Percentiles rank a stretch among this genome's conserved stretches.
Evolutionary conservation across 805 yeast species (phyloP).

Genomic region (Yamadazyma ubonensis): DNA sequence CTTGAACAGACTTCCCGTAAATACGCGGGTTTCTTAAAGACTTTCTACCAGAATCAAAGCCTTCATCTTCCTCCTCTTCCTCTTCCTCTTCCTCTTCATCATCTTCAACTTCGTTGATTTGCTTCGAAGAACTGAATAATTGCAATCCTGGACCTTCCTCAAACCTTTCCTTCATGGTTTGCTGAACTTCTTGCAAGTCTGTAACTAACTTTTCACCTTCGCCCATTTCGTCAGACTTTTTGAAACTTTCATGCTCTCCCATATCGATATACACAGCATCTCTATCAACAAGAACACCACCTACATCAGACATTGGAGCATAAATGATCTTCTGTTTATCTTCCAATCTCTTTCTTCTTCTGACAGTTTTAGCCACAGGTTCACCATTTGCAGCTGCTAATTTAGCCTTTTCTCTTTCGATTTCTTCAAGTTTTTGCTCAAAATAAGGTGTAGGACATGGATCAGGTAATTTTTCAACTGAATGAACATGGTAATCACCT

Average conservation of each 20-base stretch:
- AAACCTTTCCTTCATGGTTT: conserved; percentile 56
- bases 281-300: conserved; percentile 94
- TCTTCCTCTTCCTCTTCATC: conserved; percentile 41
- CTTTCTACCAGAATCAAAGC: conserved; percentile 55
- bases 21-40: conserved; percentile 60
- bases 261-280: conserved; percentile 96
- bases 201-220: conserved; percentile 87
- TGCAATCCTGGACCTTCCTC: conserved; percentile 69
- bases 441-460: conserved; percentile 98
- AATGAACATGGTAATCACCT: conserved; percentile 78
- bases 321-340: conserved; percentile 92
- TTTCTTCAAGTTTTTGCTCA: conserved; percentile 80
- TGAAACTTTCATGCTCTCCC: conserved; percentile 56
- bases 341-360: conserved; percentile 85
- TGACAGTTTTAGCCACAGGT: conserved; percentile 48
- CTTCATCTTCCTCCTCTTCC: conserved; percentile 28
- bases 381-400: conserved; percentile 63
- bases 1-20: conserved; percentile 52
- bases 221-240: conserved; percentile 53
- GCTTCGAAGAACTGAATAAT: conserved; percentile 64
- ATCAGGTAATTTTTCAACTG: conserved; percentile 89
- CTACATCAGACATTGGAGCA: conserved; percentile 99
- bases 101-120: conserved; percentile 39
- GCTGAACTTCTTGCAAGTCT: conserved; percentile 68
- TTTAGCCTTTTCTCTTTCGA: conserved; percentile 70